Conservation (phyloP, 805 yeast genomes). For the Metschnikowia hibisci region DNA sequence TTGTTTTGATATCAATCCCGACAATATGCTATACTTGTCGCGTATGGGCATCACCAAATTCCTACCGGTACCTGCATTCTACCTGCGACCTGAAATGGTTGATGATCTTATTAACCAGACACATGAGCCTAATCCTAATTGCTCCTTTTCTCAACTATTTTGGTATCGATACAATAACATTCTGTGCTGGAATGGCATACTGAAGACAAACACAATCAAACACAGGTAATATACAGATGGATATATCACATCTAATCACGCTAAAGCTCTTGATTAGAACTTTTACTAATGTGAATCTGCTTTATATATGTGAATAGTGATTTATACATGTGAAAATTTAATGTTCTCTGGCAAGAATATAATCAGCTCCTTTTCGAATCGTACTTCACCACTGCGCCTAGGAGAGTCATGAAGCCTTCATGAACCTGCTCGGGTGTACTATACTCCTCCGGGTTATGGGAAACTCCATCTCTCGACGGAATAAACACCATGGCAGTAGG, state of each 20-base stretch:
- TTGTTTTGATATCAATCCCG: slow-evolving; percentile 24
- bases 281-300: too few relatives aligned
- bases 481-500: slow-evolving; percentile 76
- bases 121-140: slow-evolving; percentile 21
- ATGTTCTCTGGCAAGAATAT: too few relatives aligned
- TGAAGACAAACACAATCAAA: not conserved
- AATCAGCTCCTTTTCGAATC: slow-evolving; percentile 17
- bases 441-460: slow-evolving; percentile 66
- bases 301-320: too few relatives aligned
- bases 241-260: too few relatives aligned
- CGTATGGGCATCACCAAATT: slow-evolving; percentile 21
- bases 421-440: slow-evolving; percentile 62
- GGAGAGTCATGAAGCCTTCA: slow-evolving; percentile 52
- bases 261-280: too few relatives aligned
- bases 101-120: slow-evolving; percentile 24
- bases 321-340: too few relatives aligned
- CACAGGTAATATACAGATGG: not conserved
- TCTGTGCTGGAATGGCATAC: slow-evolving; percentile 25
- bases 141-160: slow-evolving; percentile 23
- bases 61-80: slow-evolving; percentile 27
- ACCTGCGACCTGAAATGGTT: slow-evolving; percentile 17
- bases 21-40: slow-evolving; percentile 21
- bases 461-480: slow-evolving; percentile 63
- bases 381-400: slow-evolving; percentile 42
- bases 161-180: slow-evolving; percentile 19